These are phyloP conservation scores for Ceratocystis cacaofunesta DNA, from an alignment of 2,329 filamentous ascomycete genomes.

Conservation along the genomic window DNA sequence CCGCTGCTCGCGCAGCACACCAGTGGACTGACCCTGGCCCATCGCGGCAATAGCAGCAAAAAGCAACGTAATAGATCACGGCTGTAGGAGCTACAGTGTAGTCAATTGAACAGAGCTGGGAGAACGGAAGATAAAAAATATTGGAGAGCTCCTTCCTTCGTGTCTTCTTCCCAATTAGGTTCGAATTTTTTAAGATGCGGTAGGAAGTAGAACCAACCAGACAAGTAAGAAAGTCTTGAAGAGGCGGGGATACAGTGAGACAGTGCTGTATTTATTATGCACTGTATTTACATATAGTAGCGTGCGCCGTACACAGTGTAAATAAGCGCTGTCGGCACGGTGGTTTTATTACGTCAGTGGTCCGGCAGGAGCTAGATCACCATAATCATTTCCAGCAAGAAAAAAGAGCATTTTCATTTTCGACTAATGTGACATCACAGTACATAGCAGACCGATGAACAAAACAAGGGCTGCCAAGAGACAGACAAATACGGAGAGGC, in stretches of 20 bases:
- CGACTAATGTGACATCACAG: no score
- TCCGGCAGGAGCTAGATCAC: background rate
- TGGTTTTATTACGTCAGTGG: background rate
- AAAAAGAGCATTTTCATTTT: background rate
- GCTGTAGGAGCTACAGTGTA: no score
- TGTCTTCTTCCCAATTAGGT: no score
- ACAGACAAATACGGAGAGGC: background rate
- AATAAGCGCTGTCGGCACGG: background rate
- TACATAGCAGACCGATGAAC: no score
- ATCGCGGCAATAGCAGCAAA: background rate
- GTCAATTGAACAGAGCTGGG: no score
- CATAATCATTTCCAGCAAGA: background rate
- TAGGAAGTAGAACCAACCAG: no score
- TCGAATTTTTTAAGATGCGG: no score
- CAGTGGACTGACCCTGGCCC: constrained; percentile 8
- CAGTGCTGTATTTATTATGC: background rate
- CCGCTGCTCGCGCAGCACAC: background rate
- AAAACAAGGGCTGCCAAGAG: background rate
- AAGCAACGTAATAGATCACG: no score
- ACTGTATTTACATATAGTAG: background rate
- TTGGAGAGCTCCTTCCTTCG: no score
- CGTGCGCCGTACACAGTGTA: background rate
- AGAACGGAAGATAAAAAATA: no score
- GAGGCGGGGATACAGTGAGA: background rate
- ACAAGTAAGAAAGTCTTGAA: no score